These are phyloP conservation scores for Symbiodinium pilosum DNA, from an alignment of 73 alveolate genomes.

Conservation along the genomic window DNA sequence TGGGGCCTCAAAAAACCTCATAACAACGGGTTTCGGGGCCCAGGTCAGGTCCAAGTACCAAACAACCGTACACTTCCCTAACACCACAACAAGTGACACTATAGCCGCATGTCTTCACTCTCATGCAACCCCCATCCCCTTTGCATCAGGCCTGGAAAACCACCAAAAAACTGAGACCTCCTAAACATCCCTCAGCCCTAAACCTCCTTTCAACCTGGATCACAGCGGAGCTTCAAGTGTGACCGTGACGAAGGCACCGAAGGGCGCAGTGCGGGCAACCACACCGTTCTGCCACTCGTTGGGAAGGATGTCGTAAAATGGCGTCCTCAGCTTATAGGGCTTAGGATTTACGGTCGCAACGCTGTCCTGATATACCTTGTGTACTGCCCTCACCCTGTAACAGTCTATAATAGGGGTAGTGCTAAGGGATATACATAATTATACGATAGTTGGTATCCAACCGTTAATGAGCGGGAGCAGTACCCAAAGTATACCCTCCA, in stretches of 20 bases:
- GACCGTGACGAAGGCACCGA: constrained; percentile 89
- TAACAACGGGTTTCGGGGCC: too few species aligned
- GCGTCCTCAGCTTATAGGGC: neutral
- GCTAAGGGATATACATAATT: too few species aligned
- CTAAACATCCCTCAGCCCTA: neutral
- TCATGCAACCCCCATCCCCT: neutral
- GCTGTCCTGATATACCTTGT: too few species aligned
- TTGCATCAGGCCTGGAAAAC: neutral
- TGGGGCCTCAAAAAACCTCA: too few species aligned
- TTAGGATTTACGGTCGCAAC: neutral
- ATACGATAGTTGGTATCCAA: too few species aligned
- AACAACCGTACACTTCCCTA: too few species aligned
- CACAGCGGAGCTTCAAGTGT: constrained; percentile 56
- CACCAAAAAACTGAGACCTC: neutral
- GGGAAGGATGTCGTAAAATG: neutral
- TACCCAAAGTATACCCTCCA: too few species aligned
- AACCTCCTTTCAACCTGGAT: neutral
- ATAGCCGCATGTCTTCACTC: too few species aligned
- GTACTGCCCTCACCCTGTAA: neutral
- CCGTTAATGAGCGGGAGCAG: too few species aligned
- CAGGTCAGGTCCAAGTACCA: too few species aligned
- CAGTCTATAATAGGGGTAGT: too few species aligned
- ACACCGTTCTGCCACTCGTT: constrained; percentile 13
- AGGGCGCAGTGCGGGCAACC: constrained; percentile 81
- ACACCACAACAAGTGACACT: neutral